A percentile compares a stretch with the other conserved stretches of the same genome.
Evolutionary conservation across 75 land plant species (phyloP).

Genomic region (Pinus taeda): DNA sequence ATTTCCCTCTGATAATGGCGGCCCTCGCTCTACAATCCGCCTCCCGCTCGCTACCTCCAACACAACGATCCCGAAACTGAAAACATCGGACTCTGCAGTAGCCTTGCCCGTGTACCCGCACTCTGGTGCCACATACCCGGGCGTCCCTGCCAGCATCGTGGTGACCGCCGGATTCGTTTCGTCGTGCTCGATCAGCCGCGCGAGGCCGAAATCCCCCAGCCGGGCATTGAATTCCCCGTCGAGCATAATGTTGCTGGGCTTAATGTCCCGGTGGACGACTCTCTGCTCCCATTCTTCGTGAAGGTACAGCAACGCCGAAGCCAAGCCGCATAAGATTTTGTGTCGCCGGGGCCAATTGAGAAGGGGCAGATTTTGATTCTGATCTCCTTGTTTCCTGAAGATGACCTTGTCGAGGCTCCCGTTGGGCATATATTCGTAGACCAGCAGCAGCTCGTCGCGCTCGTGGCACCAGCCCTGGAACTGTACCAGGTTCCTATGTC

Average conservation of each 20-base stretch:
- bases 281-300: constrained; percentile 50
- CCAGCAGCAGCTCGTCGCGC: constrained; percentile 1
- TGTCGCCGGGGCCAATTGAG: constrained; percentile 22
- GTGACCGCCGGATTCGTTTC: constrained; percentile 3
- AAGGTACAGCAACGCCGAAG: constrained; percentile 30
- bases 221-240: constrained; percentile 6
- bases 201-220: constrained; percentile 4
- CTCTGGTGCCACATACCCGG: constrained; percentile 29
- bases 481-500: constrained; percentile 40
- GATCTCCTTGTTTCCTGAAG: too few species aligned
- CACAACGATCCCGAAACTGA: constrained; percentile 14
- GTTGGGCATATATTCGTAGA: constrained; percentile 6
- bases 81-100: constrained; percentile 23
- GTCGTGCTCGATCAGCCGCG: constrained; percentile 2
- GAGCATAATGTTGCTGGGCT: constrained; percentile 1
- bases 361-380: not conserved
- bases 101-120: constrained; percentile 1
- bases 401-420: not conserved
- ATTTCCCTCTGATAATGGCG: not conserved
- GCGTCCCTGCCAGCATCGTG: constrained; percentile 14
- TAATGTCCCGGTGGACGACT: not conserved
- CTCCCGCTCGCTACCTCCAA: constrained; percentile 7
- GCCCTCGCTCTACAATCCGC: not conserved
- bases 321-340: constrained; percentile 29
- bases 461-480: constrained; percentile 49